Conservation (phyloP, 805 yeast genomes). For the Debaryomyces hansenii region DNA sequence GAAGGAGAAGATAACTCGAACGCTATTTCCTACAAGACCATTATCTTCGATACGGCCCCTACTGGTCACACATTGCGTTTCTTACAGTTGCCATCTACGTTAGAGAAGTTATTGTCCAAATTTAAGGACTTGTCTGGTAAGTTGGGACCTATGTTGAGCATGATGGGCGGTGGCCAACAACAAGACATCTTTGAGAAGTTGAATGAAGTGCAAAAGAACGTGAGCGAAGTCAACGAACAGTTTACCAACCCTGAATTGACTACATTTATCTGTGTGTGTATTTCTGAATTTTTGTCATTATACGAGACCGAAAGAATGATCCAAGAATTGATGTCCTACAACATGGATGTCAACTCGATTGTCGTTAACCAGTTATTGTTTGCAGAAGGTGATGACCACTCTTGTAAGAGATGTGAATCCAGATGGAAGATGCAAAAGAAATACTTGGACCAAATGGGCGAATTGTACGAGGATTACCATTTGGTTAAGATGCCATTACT, state of each 20-base stretch:
- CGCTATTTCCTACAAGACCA: slow-evolving; percentile 63
- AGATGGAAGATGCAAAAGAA: slow-evolving; percentile 96
- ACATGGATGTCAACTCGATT: slow-evolving; percentile 95
- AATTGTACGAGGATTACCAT: slow-evolving; percentile 95
- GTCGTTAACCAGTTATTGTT: slow-evolving; percentile 91
- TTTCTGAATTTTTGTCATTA: slow-evolving; percentile 91
- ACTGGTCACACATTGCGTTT: slow-evolving; percentile 98
- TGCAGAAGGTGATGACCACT: slow-evolving; percentile 72
- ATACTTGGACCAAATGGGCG: slow-evolving; percentile 92
- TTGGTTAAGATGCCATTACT: slow-evolving; percentile 93
- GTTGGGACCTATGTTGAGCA: slow-evolving; percentile 87
- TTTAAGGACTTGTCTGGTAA: slow-evolving; percentile 82
- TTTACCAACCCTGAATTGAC: slow-evolving; percentile 96
- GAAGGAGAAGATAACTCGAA: slow-evolving; percentile 24
- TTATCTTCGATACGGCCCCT: slow-evolving; percentile 99
- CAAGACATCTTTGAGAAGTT: slow-evolving; percentile 77
- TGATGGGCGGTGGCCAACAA: slow-evolving; percentile 66
- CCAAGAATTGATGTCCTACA: slow-evolving; percentile 91
- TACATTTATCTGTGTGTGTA: slow-evolving; percentile 94
- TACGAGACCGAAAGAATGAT: slow-evolving; percentile 98
- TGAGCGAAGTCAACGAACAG: slow-evolving; percentile 87
- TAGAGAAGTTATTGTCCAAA: slow-evolving; percentile 83
- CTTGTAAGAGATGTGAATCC: slow-evolving; percentile 86
- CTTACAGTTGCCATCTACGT: slow-evolving; percentile 88
- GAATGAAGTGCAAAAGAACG: slow-evolving; percentile 76